Base-by-base conservation (phyloP, 129 eudicot species). In the Heracleum sosnowskyi region DNA sequence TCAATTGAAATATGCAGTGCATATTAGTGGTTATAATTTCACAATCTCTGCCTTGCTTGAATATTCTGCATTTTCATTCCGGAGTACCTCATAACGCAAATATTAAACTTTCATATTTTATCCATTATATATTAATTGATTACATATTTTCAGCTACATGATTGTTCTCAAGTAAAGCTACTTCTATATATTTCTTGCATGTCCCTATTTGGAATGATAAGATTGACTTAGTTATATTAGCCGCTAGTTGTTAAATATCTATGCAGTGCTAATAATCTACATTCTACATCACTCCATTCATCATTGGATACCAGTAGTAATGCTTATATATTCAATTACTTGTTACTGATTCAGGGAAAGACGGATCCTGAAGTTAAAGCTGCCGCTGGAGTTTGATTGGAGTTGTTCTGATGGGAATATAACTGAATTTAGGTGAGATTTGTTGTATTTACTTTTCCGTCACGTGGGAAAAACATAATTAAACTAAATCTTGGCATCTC, bases 321-420 rank as follows among this genome's bases (percentile, higher is more conserved):
- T 46, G 78, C 11, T 76, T 26, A 73, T 79, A 33, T 45, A 74
- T 76, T 16, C 24, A 53, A 26, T 69, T 45, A 73, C 69, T 49
- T 76, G 53, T 81, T 78, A 51, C 53, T 40, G 22, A 26, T 86
- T 73, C 86, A 95, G 99, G 96, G 89, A 17, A 95, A 91, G 85
- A 63, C 86, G 8, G 96, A 85, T 83, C 57, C 92, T 9, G 92
- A 88, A 73, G 74, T 81, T 46, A 90, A 92, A 88, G 89, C 96
- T 87, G 89, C 91, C 3, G 92, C 97, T 40, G 88, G 97, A 85
- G 91, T 92, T 79, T 92, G 81, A 88, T 39, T 33, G 73, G 55
- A 24, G 41, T 66, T 8, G 74, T 26, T 34, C 34, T 47, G 77
- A 81, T 5, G 51, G 78, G 81, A 22, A 20, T 35, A 45, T 47